Base-by-base conservation (phyloP, 768 basidiomycete species). In the Chlorophyllum brunneum region DNA sequence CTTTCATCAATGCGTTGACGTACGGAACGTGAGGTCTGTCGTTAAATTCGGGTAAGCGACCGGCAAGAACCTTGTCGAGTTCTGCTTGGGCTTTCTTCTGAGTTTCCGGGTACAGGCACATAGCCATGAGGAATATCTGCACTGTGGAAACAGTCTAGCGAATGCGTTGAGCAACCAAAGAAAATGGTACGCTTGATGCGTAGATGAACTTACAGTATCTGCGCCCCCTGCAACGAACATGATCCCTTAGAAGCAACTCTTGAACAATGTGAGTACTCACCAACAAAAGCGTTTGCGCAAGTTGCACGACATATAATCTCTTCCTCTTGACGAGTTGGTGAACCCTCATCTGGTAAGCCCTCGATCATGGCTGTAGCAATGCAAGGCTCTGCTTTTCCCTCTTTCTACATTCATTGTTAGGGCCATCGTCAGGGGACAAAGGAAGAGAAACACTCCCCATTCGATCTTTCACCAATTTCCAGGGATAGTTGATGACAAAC, bases 1-100 rank as follows among this genome's bases (percentile, higher is more conserved):
- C 74, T 48, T 67, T 70, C 29, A 73, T 60, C 9, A 70, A 44
- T 0, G 70, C 71, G 22, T 61, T 61, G 9, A 71, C 54, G 41
- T 70, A 74, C 0, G 71, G 70, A 3, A 75, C 54, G 5, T 36
- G 18, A 1, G 48, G 49, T 9, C 58, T 47, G 27, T 58, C 57
- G 2, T 63, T 65, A 15, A 69, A 50, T 0, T 56, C 66, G 2
- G 73, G 72, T 2, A 76, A 60, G 0, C 72, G 64, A 18, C 63
- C 59, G 27, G 40, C 16, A 1, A 44, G 51, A 16, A 66, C 40
- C 0, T 42, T 13, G 15, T 61, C 59, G 5, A 61, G 38, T 24
- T 47, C 45, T 1, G 46, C 55, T 26, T 61, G 59, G 6, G 51
- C 59, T 34, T 56, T 57, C 26, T 37, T 33, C 33, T 61, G 60